Conservation (phyloP, 78 protist species). For the Salpingoeca rosetta region DNA sequence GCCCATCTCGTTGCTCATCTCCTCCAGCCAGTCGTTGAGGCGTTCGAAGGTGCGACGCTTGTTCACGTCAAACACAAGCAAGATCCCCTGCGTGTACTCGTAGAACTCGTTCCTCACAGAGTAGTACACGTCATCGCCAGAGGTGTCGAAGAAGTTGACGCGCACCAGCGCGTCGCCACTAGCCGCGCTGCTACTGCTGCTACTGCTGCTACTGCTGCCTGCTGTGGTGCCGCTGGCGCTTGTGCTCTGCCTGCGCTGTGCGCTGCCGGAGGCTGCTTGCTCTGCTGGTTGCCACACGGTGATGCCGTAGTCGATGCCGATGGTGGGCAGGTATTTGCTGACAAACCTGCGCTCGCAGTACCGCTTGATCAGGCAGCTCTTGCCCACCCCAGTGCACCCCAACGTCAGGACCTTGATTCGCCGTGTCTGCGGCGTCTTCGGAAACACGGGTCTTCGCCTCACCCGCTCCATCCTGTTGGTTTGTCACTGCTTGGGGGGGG, state of each 20-base stretch:
- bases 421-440: neutral
- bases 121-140: neutral
- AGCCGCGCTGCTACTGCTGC: no score
- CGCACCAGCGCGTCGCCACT: neutral
- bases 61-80: neutral
- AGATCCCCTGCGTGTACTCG: neutral
- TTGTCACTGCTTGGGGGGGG: no score
- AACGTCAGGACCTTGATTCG: constrained; percentile 47
- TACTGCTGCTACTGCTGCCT: no score
- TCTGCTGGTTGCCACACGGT: no score
- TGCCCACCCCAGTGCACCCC: constrained; percentile 36
- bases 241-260: no score
- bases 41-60: neutral
- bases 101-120: neutral
- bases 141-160: neutral
- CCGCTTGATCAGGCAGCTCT: neutral
- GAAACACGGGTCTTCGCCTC: no score
- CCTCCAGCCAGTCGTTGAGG: neutral
- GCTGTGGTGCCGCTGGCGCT: no score
- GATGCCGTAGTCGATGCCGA: neutral
- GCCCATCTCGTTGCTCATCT: neutral
- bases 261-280: no score
- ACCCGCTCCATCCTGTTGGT: no score
- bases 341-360: neutral
- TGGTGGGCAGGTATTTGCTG: neutral